Evolutionary conservation across 345 rosid genomes (phyloP), one percentile per base, ranked within the genome.

Genomic region (Mercurialis annua): DNA sequence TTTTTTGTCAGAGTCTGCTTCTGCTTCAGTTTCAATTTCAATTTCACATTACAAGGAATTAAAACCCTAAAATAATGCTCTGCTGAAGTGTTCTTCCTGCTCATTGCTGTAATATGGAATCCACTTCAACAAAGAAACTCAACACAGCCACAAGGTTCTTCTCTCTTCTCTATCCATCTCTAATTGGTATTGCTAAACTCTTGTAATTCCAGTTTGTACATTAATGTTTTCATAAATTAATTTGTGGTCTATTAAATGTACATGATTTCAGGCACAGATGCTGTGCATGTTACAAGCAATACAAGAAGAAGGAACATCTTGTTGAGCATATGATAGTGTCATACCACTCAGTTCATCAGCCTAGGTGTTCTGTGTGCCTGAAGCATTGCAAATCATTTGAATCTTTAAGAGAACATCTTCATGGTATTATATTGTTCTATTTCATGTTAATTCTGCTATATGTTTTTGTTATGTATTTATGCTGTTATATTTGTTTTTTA

Each of bases 291-390:
- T 84, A 66, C 81, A 84, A 83, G 83, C 85, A 87, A 73, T 92
- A 77, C 62, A 89, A 85, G 64, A 84, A 81, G 76, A 81, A 82
- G 68, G 80, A 78, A 47, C 96, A 89, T 77, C 96, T 89, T 16
- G 79, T 92, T 24, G 92, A 86, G 74, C 97, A 89, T 81, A 85
- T 91, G 96, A 89, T 82, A 77, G 76, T 71, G 66, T 78, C 90
- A 6, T 82, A 73, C 78, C 97, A 87, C 71, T 87, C 96, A 3
- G 71, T 65, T 67, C 97, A 86, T 80, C 85, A 89, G 77, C 93
- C 97, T 55, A 76, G 66, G 47, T 89, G 93, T 52, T 76, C 64
- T 40, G 83, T 83, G 57, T 91, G 96, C 75, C 70, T 69, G n/a
- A 91, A 91, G 76, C 96, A 87, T 73, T 84, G 86, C 80, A 79